Percentiles rank a stretch among this genome's conserved stretches.
These are phyloP conservation scores for Phytopythium oedochilum DNA, from an alignment of 352 stramenopile genomes.

Conservation along the genomic window DNA sequence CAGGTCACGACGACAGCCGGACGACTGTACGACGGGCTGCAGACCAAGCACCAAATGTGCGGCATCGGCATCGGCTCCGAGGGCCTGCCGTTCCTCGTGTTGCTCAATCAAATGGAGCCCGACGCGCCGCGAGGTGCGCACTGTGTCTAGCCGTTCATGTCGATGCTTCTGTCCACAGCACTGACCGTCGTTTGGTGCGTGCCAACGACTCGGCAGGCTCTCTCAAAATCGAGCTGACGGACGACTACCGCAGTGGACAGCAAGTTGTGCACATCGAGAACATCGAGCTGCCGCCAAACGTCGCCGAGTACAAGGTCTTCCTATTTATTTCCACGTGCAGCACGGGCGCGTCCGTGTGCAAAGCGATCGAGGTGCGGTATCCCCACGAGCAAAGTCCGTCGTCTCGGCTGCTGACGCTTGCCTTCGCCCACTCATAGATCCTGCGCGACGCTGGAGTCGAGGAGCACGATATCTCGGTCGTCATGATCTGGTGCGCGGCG, in stretches of 20 bases:
- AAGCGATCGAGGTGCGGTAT: constrained; percentile 27
- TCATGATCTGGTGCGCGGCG: constrained; percentile 23
- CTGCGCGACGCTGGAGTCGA: constrained; percentile 24
- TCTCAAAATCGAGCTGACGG: constrained; percentile 16
- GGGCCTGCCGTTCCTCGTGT: constrained; percentile 37
- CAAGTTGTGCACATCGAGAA: constrained; percentile 18
- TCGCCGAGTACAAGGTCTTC: constrained; percentile 26
- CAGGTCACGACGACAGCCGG: constrained; percentile 29
- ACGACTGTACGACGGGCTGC: constrained; percentile 22
- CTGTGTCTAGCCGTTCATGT: neutral
- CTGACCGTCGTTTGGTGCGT: neutral
- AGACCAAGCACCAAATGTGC: constrained; percentile 20
- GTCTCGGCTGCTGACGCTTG: neutral
- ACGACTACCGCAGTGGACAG: constrained; percentile 5
- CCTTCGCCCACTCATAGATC: constrained; percentile 3
- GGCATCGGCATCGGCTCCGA: constrained; percentile 33
- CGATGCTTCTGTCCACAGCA: neutral
- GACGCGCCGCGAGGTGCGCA: constrained; percentile 9
- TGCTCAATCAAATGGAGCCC: constrained; percentile 52
- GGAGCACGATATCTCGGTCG: constrained; percentile 33
- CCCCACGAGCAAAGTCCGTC: neutral
- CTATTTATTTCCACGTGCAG: constrained; percentile 31
- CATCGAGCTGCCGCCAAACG: constrained; percentile 28
- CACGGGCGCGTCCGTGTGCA: constrained; percentile 19
- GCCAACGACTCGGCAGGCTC: constrained; percentile 9